Evolutionary conservation across 495 filamentous ascomycete species (phyloP), one percentile per base, ranked within the genome.

Genomic region (Friedmanniomyces endolithicus): DNA sequence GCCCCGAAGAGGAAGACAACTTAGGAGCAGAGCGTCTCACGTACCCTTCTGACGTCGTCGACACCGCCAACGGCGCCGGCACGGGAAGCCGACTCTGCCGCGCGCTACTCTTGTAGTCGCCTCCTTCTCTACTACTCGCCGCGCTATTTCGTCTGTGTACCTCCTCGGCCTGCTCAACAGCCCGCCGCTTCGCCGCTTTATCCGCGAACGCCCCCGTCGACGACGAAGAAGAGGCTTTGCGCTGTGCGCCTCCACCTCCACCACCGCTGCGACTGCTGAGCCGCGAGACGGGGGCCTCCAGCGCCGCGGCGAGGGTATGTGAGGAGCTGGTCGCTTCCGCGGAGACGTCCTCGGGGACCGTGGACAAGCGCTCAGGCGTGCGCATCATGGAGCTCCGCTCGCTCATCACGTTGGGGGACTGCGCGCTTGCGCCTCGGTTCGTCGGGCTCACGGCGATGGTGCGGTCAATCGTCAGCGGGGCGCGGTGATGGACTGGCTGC

Each of bases 1-100:
- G 44, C 7, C 37, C 37, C 9, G 27, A 4, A 9, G 39, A n/a
- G 14, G 39, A 6, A 50, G 29, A 37, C n/a, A 37, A 9, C 35
- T 44, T 31, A 33, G n/a, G n/a, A 27, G 39, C 16, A 16, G 45
- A 29, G 37, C n/a, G n/a, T 48, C 50, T 16, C 19, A 60, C 57
- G 31, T 60, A 60, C 57, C 57, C 57, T 56, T 60, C 52, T 50
- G 41, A 29, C 24, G 57, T 52, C 52, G 57, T 46, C n/a, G n/a
- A n/a, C n/a, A n/a, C n/a, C n/a, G n/a, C n/a, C n/a, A n/a, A n/a
- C n/a, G n/a, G n/a, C n/a, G n/a, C n/a, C n/a, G n/a, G n/a, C n/a
- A n/a, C n/a, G n/a, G n/a, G n/a, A n/a, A 29, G 41, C 33, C 51
- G 46, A 25, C 52, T 56, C 19, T 48, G 46, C 40, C 19, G n/a